Evolutionary conservation across 768 basidiomycete genomes (phyloP), one percentile per base, ranked within the genome.

Genomic region (Hypholoma fasciculare): DNA sequence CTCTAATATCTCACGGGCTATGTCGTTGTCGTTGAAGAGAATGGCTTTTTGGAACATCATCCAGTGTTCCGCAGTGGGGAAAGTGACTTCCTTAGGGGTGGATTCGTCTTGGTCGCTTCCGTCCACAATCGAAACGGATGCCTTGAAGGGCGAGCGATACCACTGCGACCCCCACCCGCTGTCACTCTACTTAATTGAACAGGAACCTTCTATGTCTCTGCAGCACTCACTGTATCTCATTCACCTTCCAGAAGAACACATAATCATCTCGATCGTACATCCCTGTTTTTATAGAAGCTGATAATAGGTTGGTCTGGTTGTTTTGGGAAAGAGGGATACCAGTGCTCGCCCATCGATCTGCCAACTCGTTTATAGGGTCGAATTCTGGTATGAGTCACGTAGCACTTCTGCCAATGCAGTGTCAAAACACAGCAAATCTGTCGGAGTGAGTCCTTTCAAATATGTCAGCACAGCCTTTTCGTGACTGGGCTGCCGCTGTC

Each of bases 41-140:
- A 84, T 64, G 7, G 85, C 84, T 65, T 87, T 87, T 52, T 81
- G 78, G 40, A 80, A 73, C 86, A 87, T 88, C 86, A 87, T 87
- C 79, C 80, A 87, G 61, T 87, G 85, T 68, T 87, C 86, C 0
- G 82, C 77, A 2, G 81, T 79, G 6, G 69, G 70, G 64, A 85
- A 85, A 0, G 52, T 63, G 20, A 75, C 65, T 2, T 62, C 65
- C 56, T 75, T 71, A 17, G 67, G 64, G 37, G 67, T 59, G 0
- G 65, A 71, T 3, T 65, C 61, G 1, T 68, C 74, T 2, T 68
- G 69, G 26, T 46, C 37, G 53, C 39, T 44, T 26, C 37, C 49
- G 20, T 2, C 20, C 13, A 6, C 26, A 19, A 79, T 62, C 6
- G 62, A 65, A 7, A 79, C 58, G 4, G 66, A 63, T 3, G 72